A percentile compares a stretch with the other conserved stretches of the same genome.
Conservation (phyloP, 805 yeast genomes). For the Candida sithepensis region DNA sequence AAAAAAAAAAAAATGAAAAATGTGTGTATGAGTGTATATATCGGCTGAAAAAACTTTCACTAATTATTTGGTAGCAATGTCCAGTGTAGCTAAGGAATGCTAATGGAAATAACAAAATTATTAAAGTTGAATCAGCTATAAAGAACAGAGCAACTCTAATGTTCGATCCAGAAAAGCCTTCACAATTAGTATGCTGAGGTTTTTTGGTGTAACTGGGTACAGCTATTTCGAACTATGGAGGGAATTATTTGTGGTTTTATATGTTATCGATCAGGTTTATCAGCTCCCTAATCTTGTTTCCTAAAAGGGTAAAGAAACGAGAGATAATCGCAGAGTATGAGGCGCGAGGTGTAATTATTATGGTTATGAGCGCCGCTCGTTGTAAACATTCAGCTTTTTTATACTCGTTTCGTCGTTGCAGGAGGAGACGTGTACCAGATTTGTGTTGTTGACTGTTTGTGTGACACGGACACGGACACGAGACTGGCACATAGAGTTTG, state of each 20-base stretch:
- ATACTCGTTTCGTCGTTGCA: background rate
- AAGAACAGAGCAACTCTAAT: no score
- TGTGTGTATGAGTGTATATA: background rate
- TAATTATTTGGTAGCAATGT: background rate
- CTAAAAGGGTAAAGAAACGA: slow-evolving; percentile 20
- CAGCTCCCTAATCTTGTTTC: slow-evolving; percentile 4
- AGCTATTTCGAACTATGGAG: background rate
- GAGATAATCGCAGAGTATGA: slow-evolving; percentile 1
- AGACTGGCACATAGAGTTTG: no score
- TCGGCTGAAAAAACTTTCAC: background rate
- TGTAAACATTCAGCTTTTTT: background rate
- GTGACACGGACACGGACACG: no score
- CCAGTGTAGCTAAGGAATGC: background rate
- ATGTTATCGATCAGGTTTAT: background rate
- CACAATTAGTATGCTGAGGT: no score
- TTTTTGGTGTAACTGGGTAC: background rate
- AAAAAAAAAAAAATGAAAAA: no score
- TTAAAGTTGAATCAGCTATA: no score
- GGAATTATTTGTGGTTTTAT: background rate
- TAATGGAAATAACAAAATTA: background rate
- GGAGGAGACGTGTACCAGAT: no score
- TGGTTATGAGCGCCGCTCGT: background rate
- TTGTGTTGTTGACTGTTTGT: no score
- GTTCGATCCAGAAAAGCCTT: no score
- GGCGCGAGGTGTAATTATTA: background rate